Evolutionary conservation across 2,329 filamentous ascomycete species (phyloP).

Genomic region (Fusarium continuum): DNA sequence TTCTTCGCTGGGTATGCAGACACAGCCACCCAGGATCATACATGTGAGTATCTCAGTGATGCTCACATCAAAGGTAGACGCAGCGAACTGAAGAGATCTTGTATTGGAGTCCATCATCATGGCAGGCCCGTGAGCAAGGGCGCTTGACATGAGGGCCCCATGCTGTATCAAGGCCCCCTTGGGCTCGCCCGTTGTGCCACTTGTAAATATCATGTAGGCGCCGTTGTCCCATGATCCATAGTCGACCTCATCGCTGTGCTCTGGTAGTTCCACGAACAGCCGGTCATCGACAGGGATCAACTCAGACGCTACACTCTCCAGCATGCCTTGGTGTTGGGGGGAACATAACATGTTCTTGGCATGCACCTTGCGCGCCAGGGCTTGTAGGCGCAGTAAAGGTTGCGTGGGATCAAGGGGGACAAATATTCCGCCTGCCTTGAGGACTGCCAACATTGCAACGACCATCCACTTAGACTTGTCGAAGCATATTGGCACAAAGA

Average conservation of each 20-base stretch:
- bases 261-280: constrained; percentile 9
- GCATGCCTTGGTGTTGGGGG: constrained; percentile 25
- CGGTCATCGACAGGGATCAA: constrained; percentile 30
- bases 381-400: constrained; percentile 25
- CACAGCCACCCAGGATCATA: constrained; percentile 42
- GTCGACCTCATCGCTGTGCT: neutral
- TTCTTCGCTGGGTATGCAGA: constrained; percentile 51
- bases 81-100: constrained; percentile 47
- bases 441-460: constrained; percentile 41
- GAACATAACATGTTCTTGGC: constrained; percentile 35
- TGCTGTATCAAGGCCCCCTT: constrained; percentile 39
- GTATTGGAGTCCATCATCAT: constrained; percentile 41
- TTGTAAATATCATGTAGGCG: constrained; percentile 40
- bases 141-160: constrained; percentile 30
- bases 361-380: constrained; percentile 26
- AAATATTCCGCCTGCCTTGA: constrained; percentile 42
- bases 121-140: constrained; percentile 27
- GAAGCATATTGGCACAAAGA: constrained; percentile 42
- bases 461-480: constrained; percentile 45
- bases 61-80: constrained; percentile 46
- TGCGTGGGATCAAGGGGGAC: constrained; percentile 39
- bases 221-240: constrained; percentile 19
- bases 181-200: constrained; percentile 29
- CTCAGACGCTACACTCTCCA: constrained; percentile 17
- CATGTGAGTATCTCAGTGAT: constrained; percentile 38